phyloP scores from a whole-genome alignment of 305 asterid genomes.

The Stenogyne calaminthoides region DNA sequence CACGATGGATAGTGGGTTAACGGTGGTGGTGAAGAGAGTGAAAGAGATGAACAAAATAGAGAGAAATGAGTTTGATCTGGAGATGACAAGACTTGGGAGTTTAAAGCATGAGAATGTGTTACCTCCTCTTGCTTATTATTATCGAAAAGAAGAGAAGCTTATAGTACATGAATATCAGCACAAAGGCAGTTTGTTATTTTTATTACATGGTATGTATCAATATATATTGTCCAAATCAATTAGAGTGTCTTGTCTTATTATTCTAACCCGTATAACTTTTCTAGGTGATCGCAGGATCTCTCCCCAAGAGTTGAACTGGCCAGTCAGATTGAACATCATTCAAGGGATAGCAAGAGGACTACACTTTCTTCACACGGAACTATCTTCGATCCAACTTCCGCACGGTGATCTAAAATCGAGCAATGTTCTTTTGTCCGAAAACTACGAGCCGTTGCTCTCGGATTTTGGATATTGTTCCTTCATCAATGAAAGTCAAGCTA shows the following conservation, averaged over 20 bases:
- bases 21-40: constrained; percentile 73
- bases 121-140: constrained; percentile 67
- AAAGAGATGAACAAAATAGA: constrained; percentile 54
- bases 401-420: constrained; percentile 81
- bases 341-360: constrained; percentile 68
- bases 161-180: constrained; percentile 62
- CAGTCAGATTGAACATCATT: constrained; percentile 55
- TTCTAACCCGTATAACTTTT: background rate
- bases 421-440: constrained; percentile 58
- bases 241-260: too few relatives aligned
- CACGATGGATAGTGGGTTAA: constrained; percentile 47
- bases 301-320: constrained; percentile 59
- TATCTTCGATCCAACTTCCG: constrained; percentile 51
- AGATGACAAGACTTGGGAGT: constrained; percentile 56
- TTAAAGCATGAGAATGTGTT: constrained; percentile 62
- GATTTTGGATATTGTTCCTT: constrained; percentile 63
- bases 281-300: constrained; percentile 57
- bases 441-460: constrained; percentile 59
- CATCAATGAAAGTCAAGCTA: constrained; percentile 41
- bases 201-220: constrained; percentile 59
- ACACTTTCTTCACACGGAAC: constrained; percentile 54
- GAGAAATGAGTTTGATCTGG: constrained; percentile 57
- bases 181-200: constrained; percentile 52
- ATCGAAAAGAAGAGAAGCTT: constrained; percentile 68
- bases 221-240: too few relatives aligned